Evolutionary conservation across 805 yeast genomes (phyloP), one percentile per base, ranked within the genome.

Genomic region (Alloascoidea africana): DNA sequence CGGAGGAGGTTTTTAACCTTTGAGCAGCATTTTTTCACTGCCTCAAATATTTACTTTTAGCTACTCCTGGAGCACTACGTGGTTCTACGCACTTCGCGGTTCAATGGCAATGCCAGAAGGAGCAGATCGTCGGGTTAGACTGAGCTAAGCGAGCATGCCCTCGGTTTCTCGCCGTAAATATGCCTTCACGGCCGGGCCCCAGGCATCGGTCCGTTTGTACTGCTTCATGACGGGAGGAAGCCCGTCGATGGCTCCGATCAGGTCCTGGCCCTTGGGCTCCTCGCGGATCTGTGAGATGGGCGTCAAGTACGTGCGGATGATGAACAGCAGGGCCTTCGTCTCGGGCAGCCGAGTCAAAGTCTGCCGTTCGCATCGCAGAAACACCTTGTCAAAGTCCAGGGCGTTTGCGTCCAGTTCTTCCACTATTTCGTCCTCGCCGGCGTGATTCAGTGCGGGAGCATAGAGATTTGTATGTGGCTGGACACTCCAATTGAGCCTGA

Each of bases 401-500:
- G 45, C 45, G 14, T 51, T 54, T 15, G 60, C 53, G 37, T 62
- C 55, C 5, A 59, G 43, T 14, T 55, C 50, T 13, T 56, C 52
- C 18, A 64, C 56, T 2, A 42, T 48, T 4, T 45, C 53, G 4
- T 59, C 58, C n/a, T 62, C 62, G 1, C 62, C 46, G 8, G 52
- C 48, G 41, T 71, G 74, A 33, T 61, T 58, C 4, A 63, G 66
- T 13, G 54, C 48, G 35, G 72, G 65, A 1, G 68, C 67, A 41
- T 61, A 63, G n/a, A 70, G 45, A 33, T 56, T 59, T 36, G 63
- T 58, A 47, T 76, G 82, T 1, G 74, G 63, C 50, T 81, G 91
- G 16, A 81, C 54, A 0, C 78, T 63, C 83, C 86, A 81, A 43
- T 81, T 81, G 46, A 65, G 65, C 40, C 91, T 63, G 41, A 70